Conservation (phyloP, 2,329 filamentous ascomycete species). For the Nakataea oryzae region DNA sequence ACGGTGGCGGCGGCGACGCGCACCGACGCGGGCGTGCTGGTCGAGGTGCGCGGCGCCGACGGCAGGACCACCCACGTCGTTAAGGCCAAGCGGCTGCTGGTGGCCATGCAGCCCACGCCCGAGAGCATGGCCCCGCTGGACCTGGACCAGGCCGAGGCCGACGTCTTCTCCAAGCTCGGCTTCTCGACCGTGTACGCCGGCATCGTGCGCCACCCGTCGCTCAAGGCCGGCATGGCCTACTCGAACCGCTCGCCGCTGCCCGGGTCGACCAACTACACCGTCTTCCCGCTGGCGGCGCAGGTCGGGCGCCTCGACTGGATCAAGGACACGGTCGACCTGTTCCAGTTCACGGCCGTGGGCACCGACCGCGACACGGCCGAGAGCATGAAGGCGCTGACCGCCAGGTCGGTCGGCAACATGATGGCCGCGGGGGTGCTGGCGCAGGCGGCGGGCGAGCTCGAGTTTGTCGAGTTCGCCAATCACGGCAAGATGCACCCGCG, state of each 20-base stretch:
- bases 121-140: slow-evolving; percentile 20
- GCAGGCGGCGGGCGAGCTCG: slow-evolving; percentile 12
- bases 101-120: slow-evolving; percentile 23
- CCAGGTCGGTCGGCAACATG: slow-evolving; percentile 16
- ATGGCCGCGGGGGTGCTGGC: slow-evolving; percentile 16
- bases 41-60: slow-evolving; percentile 1
- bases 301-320: slow-evolving; percentile 18
- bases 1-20: slow-evolving; percentile 8
- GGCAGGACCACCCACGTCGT: slow-evolving; percentile 10
- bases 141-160: slow-evolving; percentile 17
- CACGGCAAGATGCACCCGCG: slow-evolving; percentile 25
- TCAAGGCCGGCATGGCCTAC: slow-evolving; percentile 11
- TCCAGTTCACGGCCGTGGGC: slow-evolving; percentile 19
- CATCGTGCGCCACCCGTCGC: slow-evolving; percentile 14
- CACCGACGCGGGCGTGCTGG: slow-evolving; percentile 2
- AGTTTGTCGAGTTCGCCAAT: slow-evolving; percentile 21
- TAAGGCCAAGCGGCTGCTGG: slow-evolving; percentile 21
- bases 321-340: slow-evolving; percentile 17
- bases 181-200: slow-evolving; percentile 13
- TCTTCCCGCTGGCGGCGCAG: slow-evolving; percentile 12
- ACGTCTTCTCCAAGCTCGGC: slow-evolving; percentile 23
- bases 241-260: slow-evolving; percentile 11
- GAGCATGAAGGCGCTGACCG: slow-evolving; percentile 15
- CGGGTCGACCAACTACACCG: slow-evolving; percentile 12
- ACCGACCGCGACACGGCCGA: slow-evolving; percentile 10